Evolutionary conservation across 1,284 basidiomycete genomes (phyloP).

Genomic region (Apiotrichum domesticum): DNA sequence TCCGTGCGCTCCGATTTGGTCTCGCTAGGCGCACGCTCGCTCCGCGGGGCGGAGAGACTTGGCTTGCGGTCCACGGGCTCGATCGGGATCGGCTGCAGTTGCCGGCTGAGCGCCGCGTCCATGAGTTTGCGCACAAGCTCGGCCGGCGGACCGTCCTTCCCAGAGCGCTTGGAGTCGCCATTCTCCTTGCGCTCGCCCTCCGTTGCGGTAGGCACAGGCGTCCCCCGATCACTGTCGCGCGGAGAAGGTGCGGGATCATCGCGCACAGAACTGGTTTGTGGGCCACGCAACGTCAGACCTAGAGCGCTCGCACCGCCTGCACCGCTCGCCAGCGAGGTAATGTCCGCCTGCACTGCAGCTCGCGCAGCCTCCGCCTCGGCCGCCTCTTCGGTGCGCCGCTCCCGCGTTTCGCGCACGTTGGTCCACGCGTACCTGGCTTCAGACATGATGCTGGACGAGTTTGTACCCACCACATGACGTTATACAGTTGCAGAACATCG

Average conservation of each 20-base stretch:
- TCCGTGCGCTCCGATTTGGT: not conserved
- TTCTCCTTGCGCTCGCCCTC: not conserved
- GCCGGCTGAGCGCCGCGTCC: slow-evolving; percentile 10
- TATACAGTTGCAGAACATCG: slow-evolving; percentile 82
- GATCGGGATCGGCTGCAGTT: slow-evolving; percentile 3
- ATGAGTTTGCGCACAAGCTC: slow-evolving; percentile 6
- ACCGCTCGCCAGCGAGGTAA: slow-evolving; percentile 18
- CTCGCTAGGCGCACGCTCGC: not conserved
- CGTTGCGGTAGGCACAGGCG: not conserved
- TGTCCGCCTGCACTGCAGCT: slow-evolving; percentile 15
- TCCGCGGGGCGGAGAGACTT: not conserved
- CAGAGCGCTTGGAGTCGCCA: not conserved
- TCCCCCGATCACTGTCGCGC: not conserved
- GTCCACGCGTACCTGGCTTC: slow-evolving; percentile 40
- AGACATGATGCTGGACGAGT: not conserved
- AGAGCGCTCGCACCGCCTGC: not conserved
- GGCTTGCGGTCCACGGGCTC: not conserved
- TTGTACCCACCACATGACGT: slow-evolving; percentile 81
- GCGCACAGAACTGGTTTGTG: slow-evolving; percentile 12
- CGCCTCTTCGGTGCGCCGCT: slow-evolving; percentile 19
- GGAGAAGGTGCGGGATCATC: slow-evolving; percentile 7
- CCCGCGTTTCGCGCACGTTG: slow-evolving; percentile 30
- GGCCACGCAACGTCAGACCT: not conserved
- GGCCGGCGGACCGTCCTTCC: not conserved
- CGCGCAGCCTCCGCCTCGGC: slow-evolving; percentile 15